Base-by-base conservation (phyloP, 768 basidiomycete genomes). In the Pleurotus sapidus region DNA sequence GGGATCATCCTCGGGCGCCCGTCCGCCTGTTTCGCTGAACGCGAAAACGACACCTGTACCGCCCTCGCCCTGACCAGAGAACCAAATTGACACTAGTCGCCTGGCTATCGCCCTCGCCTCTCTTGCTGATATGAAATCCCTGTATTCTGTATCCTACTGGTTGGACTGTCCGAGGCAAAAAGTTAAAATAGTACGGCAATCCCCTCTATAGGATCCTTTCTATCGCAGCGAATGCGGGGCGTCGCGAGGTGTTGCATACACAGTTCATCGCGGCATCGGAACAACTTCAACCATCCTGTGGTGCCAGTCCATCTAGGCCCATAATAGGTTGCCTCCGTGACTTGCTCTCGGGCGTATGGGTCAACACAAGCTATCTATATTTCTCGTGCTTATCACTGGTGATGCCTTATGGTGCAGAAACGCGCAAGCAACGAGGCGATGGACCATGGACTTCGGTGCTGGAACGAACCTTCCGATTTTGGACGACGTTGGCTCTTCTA, bases 101-200 rank as follows among this genome's bases (percentile, higher is more conserved):
- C 42, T 45, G 2, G 51, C 20, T 40, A 54, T n/a, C 51, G 39
- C 20, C 38, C 34, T 24, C 17, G 14, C 34, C 14, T 51, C 15
- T 17, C 14, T 51, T 43, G 18, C 51, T 54, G 51, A 42, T 54
- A 42, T 54, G 51, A 54, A 54, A 54, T 54, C 34, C 14, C 39
- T 18, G 17, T 23, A 15, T 38, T 40, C 18, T 40, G 42, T 45
- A 45, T 45, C 15, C 42, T 45, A 45, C 42, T 45, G 42, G 39
- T 54, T 54, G 51, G 51, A 20, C 39, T 54, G n/a, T 54, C 39
- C 51, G 51, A 54, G 51, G 51, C 24, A 54, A 54, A 54, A 54
- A 54, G 51, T 30, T 54, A 54, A 54, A 40, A 40, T 39, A 38
- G 38, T 17, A 8, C 51, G 51, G 51, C 51, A 54, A 54, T n/a